A percentile compares a stretch with the other conserved stretches of the same genome.
Conservation (phyloP, 371 early-diverging fungal genomes). For the Syncephalis plumigaleata region DNA sequence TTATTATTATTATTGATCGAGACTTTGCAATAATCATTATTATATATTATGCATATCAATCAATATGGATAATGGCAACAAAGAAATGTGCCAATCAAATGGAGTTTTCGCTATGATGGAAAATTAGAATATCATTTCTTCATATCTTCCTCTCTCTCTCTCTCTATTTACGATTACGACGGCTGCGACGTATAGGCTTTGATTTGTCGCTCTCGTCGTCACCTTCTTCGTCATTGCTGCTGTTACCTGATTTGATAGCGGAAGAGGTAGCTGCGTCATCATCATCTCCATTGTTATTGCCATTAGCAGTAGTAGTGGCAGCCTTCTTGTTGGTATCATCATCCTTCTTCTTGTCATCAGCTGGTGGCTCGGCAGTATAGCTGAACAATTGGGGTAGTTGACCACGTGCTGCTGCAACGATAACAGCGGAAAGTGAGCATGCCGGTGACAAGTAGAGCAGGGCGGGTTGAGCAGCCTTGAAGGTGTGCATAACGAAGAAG, state of each 20-base stretch:
- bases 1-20: too few relatives aligned
- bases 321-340: neutral
- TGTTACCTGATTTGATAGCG: neutral
- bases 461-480: conserved; percentile 95
- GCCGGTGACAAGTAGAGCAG: conserved; percentile 92
- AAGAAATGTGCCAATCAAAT: too few relatives aligned
- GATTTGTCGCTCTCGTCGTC: neutral
- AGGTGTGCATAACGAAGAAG: conserved; percentile 87
- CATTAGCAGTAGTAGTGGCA: too few relatives aligned
- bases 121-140: too few relatives aligned
- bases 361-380: conserved; percentile 37
- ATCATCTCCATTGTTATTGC: too few relatives aligned
- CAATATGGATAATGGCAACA: too few relatives aligned
- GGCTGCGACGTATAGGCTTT: neutral
- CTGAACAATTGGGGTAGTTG: conserved; percentile 66
- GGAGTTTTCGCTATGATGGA: too few relatives aligned
- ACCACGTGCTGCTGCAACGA: conserved; percentile 65
- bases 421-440: conserved; percentile 69
- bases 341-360: neutral
- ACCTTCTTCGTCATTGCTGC: neutral
- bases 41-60: too few relatives aligned
- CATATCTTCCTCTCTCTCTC: too few relatives aligned
- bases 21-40: neutral
- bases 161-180: neutral
- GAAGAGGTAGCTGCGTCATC: too few relatives aligned